Evolutionary conservation across 106 monocot species (phyloP), one percentile per base, ranked within the genome.

Genomic region (Dendrobium catenatum): DNA sequence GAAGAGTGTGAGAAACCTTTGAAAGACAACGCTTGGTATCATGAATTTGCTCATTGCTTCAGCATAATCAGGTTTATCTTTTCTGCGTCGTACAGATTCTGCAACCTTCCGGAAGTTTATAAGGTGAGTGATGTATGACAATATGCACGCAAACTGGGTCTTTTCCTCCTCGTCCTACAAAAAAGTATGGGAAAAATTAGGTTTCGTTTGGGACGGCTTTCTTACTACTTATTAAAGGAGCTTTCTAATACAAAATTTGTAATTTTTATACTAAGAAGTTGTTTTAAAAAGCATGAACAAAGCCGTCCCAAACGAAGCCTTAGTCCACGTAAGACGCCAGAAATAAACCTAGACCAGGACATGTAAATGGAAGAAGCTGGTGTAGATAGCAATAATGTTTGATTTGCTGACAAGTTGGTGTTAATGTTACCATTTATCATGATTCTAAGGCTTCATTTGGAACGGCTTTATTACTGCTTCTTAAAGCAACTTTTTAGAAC

Each of bases 81-180:
- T 82, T 54, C 31, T 31, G 31, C 44, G 22, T 13, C 64, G 74
- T 55, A 73, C 40, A 42, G 43, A 2, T 47, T 67, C 80, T 43
- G 78, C 55, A 31, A 82, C 67, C 54, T 83, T 80, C 76, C 83
- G 76, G 78, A 97, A 92, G 75, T 84, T 84, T 6, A 88, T 58
- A 55, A 97, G 89, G 80, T 97, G 91, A 51, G 88, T 88, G 37
- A 97, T 94, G 84, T 92, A 97, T 9, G 97, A 92, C 4, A 92
- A 77, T 76, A 97, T 91, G 72, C 81, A 72, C 0, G 94, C 89
- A 33, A 84, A 81, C 58, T 88, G 83, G 68, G 67, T 81, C 82
- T 85, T 90, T 56, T 88, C 85, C 59, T 78, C 85, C 77, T 84
- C 85, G 80, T 85, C 84, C 97, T 97, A 86, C 20, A 74, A 79